Percentiles rank a stretch among this genome's conserved stretches.
Evolutionary conservation across 176 grass and related monocot genomes (phyloP).

Genomic region (Bolboschoenus planiculmis): DNA sequence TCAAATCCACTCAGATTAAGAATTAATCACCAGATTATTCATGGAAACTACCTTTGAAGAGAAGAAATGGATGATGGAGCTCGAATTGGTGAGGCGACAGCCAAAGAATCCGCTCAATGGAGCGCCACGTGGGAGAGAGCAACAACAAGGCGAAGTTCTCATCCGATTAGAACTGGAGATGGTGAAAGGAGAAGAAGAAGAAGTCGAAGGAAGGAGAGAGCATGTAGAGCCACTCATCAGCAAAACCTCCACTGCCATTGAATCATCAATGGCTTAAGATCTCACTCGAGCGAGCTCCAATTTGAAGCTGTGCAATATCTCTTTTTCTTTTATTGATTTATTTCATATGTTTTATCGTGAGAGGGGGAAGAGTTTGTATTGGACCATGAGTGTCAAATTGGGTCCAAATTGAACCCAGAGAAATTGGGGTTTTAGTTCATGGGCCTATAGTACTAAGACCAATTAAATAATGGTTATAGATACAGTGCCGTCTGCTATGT

Average conservation of each 20-base stretch:
- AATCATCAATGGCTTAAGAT: background rate
- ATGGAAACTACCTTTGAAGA: background rate
- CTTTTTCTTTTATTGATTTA: background rate
- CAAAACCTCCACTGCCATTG: constrained; percentile 11
- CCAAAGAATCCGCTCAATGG: background rate
- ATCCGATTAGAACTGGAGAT: background rate
- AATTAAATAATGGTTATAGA: too few species aligned
- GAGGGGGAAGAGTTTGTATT: background rate
- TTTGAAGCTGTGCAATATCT: background rate
- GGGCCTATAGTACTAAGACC: background rate
- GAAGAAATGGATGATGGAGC: background rate
- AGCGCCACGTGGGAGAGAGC: background rate
- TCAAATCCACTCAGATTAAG: background rate
- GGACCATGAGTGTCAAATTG: background rate
- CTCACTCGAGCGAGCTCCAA: background rate
- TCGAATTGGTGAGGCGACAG: background rate
- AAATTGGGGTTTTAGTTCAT: background rate
- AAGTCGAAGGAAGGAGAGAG: background rate
- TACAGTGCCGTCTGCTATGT: too few species aligned
- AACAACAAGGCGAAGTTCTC: background rate
- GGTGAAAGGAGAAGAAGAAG: constrained; percentile 14
- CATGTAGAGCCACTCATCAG: background rate
- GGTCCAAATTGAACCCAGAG: background rate
- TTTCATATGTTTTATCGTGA: background rate
- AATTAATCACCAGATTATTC: background rate